These are phyloP conservation scores for Colletotrichum musicola DNA, from an alignment of 2,329 filamentous ascomycete genomes.

Conservation along the genomic window DNA sequence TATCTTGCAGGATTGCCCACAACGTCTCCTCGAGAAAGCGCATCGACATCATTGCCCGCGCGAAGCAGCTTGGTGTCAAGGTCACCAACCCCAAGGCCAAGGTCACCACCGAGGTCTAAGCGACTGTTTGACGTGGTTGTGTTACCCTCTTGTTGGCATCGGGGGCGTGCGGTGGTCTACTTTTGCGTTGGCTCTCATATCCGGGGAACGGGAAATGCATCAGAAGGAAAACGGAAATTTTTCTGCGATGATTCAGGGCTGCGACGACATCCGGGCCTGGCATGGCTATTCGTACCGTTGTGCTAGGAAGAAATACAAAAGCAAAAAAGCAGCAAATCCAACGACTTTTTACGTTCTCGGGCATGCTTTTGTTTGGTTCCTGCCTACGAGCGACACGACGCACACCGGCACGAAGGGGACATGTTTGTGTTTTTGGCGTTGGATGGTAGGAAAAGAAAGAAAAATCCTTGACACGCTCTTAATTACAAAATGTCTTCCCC, in stretches of 20 bases:
- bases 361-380: slow-evolving; percentile 8
- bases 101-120: slow-evolving; percentile 93
- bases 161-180: slow-evolving; percentile 17
- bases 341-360: slow-evolving; percentile 34
- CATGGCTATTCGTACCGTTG: slow-evolving; percentile 37
- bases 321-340: slow-evolving; percentile 38
- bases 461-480: slow-evolving; percentile 19
- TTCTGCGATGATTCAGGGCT: slow-evolving; percentile 40
- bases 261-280: slow-evolving; percentile 31
- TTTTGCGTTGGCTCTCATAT: slow-evolving; percentile 40
- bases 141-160: slow-evolving; percentile 11
- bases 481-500: slow-evolving; percentile 21
- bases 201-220: slow-evolving; percentile 40
- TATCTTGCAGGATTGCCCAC: slow-evolving; percentile 85
- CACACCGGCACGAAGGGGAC: background rate
- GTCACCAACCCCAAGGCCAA: slow-evolving; percentile 99
- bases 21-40: slow-evolving; percentile 98
- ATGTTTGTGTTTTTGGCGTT: slow-evolving; percentile 26
- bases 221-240: slow-evolving; percentile 33
- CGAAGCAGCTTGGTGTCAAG: slow-evolving; percentile 99
- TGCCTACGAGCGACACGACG: no score
- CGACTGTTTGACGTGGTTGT: background rate
- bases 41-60: slow-evolving; percentile 96
- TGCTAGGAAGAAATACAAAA: slow-evolving; percentile 40
- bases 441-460: slow-evolving; percentile 23